Evolutionary conservation across 768 basidiomycete genomes (phyloP).

Genomic region (Lactifluus volemus): DNA sequence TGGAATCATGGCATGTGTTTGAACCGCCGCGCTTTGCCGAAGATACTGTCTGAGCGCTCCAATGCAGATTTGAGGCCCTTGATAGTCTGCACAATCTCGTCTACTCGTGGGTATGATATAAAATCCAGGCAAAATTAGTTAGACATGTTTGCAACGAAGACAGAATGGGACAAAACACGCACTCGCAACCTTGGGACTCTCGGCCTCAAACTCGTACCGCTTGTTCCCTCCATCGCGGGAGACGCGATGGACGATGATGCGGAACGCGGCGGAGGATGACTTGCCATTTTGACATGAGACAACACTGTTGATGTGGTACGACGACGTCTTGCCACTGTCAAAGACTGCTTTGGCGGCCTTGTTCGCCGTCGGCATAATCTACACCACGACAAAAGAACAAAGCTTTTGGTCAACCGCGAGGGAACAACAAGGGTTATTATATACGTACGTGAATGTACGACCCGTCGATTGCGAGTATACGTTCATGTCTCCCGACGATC

Average conservation of each 20-base stretch:
- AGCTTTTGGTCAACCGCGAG: not conserved
- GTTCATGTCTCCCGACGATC: conserved; percentile 83
- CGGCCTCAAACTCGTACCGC: conserved; percentile 96
- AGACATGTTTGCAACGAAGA: not conserved
- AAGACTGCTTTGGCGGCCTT: conserved; percentile 66
- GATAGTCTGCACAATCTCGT: conserved; percentile 72
- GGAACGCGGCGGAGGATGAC: conserved; percentile 66
- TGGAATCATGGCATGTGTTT: conserved; percentile 30
- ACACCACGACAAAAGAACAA: conserved; percentile 4
- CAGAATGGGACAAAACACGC: conserved; percentile 25
- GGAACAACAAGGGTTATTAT: not conserved
- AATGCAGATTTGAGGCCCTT: conserved; percentile 52
- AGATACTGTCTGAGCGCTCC: conserved; percentile 54
- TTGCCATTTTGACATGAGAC: conserved; percentile 77
- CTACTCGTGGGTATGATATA: conserved; percentile 28
- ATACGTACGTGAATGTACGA: conserved; percentile 77
- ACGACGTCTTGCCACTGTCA: conserved; percentile 83
- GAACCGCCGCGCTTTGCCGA: conserved; percentile 52
- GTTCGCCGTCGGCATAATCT: conserved; percentile 86
- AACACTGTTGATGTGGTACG: conserved; percentile 87
- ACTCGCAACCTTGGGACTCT: conserved; percentile 74
- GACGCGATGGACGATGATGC: conserved; percentile 65
- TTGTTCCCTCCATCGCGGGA: conserved; percentile 63
- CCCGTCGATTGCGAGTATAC: conserved; percentile 89
- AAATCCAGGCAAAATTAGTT: too few species aligned